Percentiles rank a stretch among this genome's conserved stretches.
Evolutionary conservation across 192 early-diverging fungal genomes (phyloP).

Genomic region (Phycomyces nitens): DNA sequence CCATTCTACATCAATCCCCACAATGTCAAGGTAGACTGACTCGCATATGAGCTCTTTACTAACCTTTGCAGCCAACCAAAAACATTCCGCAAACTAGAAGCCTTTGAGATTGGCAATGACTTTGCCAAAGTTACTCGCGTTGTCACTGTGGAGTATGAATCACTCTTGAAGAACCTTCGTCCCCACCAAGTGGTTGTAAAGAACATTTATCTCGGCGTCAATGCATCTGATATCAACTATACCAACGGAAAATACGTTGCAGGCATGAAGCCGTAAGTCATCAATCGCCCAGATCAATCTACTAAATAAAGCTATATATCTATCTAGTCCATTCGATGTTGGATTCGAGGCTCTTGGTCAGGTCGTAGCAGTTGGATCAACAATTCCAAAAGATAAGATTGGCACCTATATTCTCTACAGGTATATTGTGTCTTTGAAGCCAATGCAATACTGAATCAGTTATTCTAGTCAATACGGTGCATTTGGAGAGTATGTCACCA

Average conservation of each 20-base stretch:
- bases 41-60: neutral
- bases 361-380: slow-evolving; percentile 44
- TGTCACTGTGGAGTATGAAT: slow-evolving; percentile 12
- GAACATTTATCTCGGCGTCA: slow-evolving; percentile 49
- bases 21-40: too few species aligned
- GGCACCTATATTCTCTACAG: slow-evolving; percentile 31
- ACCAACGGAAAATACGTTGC: slow-evolving; percentile 53
- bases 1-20: too few species aligned
- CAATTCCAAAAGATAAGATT: slow-evolving; percentile 26
- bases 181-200: slow-evolving; percentile 39
- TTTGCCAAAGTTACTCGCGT: slow-evolving; percentile 25
- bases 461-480: slow-evolving; percentile 41
- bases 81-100: slow-evolving; percentile 32
- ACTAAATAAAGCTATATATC: too few species aligned
- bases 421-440: neutral
- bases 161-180: slow-evolving; percentile 15
- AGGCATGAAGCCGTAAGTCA: slow-evolving; percentile 45
- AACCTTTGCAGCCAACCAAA: neutral
- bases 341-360: slow-evolving; percentile 57
- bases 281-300: too few species aligned
- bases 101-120: slow-evolving; percentile 28
- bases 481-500: slow-evolving; percentile 49
- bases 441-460: neutral
- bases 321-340: slow-evolving; percentile 50
- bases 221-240: slow-evolving; percentile 56